Conservation (phyloP, 768 basidiomycete genomes). For the Neoboletus brunneissimus region DNA sequence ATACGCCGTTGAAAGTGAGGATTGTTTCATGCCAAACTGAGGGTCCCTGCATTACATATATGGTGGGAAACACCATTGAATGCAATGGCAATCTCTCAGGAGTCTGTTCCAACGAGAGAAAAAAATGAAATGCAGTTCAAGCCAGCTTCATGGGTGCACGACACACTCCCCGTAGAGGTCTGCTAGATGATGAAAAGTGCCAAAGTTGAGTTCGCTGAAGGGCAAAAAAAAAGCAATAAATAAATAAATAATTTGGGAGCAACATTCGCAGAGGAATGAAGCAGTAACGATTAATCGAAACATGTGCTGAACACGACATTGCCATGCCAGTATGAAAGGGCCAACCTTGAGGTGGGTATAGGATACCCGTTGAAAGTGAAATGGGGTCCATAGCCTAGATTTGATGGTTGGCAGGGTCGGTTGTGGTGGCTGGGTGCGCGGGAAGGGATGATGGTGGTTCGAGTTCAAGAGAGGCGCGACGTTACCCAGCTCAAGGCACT, state of each 20-base stretch:
- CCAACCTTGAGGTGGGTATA: background rate
- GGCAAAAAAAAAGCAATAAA: background rate
- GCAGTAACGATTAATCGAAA: background rate
- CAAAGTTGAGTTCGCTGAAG: background rate
- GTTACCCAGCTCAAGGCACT: conserved; percentile 24
- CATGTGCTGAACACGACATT: background rate
- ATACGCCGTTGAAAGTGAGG: background rate
- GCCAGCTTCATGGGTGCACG: background rate
- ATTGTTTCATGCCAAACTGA: background rate
- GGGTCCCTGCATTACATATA: background rate
- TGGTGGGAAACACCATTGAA: conserved; percentile 11
- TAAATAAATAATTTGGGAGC: background rate
- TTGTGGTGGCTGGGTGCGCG: background rate
- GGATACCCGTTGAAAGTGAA: background rate
- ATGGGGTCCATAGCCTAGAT: background rate
- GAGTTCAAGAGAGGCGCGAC: conserved; percentile 26
- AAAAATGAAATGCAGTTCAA: background rate
- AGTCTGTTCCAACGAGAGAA: background rate
- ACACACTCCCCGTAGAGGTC: background rate
- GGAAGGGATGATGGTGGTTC: conserved; percentile 30
- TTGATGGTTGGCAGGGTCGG: background rate
- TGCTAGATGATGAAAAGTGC: background rate
- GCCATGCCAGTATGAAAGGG: background rate
- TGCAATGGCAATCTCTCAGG: background rate
- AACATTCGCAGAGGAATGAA: background rate